Evolutionary conservation across 2,329 filamentous ascomycete genomes (phyloP).

Genomic region (Xylariaceae sp.): DNA sequence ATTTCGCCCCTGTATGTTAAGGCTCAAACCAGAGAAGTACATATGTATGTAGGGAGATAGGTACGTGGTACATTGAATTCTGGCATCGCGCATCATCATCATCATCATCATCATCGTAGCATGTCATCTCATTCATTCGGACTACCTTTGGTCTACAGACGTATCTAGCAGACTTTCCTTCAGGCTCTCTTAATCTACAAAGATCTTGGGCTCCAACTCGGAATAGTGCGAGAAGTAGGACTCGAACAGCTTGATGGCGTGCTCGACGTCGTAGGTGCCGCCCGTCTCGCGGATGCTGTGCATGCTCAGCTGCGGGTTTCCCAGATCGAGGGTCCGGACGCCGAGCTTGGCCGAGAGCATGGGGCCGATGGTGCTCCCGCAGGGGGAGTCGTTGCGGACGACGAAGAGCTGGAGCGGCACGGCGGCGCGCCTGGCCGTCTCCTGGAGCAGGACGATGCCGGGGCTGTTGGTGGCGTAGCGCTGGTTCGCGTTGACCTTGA

Average conservation of each 20-base stretch:
- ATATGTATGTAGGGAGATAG: too few relatives aligned
- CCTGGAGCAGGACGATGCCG: constrained; percentile 86
- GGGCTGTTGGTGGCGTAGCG: constrained; percentile 95
- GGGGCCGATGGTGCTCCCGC: constrained; percentile 95
- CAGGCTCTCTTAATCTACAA: constrained; percentile 60
- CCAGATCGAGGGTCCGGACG: constrained; percentile 82
- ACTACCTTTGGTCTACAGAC: too few relatives aligned
- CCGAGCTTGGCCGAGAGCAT: constrained; percentile 87
- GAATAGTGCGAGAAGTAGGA: constrained; percentile 83
- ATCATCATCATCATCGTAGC: too few relatives aligned
- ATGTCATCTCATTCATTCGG: too few relatives aligned
- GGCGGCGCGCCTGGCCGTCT: constrained; percentile 66
- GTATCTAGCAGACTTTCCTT: neutral
- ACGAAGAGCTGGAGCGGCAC: constrained; percentile 95
- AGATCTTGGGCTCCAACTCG: constrained; percentile 73
- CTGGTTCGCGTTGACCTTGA: constrained; percentile 98
- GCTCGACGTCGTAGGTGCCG: constrained; percentile 79
- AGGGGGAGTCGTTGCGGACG: constrained; percentile 89
- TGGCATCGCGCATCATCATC: too few relatives aligned
- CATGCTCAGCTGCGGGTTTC: constrained; percentile 94
- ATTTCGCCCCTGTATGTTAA: too few relatives aligned
- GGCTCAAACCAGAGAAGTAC: too few relatives aligned
- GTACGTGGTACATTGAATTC: too few relatives aligned
- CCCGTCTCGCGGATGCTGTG: constrained; percentile 94
- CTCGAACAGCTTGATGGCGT: constrained; percentile 79